Percentiles rank a stretch among this genome's conserved stretches.
These are phyloP conservation scores for Moesziomyces sp. DNA, from an alignment of 1,284 basidiomycete genomes.

Conservation along the genomic window DNA sequence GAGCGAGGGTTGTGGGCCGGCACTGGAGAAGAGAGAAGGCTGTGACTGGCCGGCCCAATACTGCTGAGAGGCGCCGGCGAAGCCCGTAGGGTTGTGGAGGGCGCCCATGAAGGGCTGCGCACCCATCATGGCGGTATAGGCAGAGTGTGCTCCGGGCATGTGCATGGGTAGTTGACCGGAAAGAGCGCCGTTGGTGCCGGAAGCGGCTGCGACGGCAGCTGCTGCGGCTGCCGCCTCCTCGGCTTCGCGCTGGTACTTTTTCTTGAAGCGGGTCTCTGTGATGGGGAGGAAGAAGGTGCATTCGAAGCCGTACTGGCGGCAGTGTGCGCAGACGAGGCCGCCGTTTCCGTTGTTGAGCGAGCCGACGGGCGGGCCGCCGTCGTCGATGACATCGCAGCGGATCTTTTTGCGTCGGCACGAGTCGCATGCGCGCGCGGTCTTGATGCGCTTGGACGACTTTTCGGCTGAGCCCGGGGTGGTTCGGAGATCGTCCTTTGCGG, in stretches of 20 bases:
- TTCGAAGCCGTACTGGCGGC: conserved; percentile 56
- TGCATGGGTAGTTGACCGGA: conserved; percentile 15
- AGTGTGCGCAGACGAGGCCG: conserved; percentile 56
- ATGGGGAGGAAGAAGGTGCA: conserved; percentile 89
- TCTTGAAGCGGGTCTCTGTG: conserved; percentile 97
- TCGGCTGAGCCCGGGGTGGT: conserved; percentile 27
- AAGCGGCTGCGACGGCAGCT: conserved; percentile 45
- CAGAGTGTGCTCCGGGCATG: conserved; percentile 6
- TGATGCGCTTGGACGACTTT: conserved; percentile 77
- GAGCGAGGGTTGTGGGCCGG: conserved; percentile 2
- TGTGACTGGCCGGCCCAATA: conserved; percentile 17
- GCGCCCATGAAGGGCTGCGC: conserved; percentile 40
- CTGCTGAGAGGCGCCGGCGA: conserved; percentile 20
- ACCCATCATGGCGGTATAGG: conserved; percentile 27
- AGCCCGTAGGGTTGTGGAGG: conserved; percentile 33
- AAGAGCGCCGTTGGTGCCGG: conserved; percentile 17
- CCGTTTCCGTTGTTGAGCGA: conserved; percentile 57
- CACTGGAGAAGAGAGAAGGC: conserved; percentile 6
- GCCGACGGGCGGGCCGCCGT: conserved; percentile 58
- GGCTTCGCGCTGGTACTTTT: conserved; percentile 76
- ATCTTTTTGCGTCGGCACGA: conserved; percentile 94
- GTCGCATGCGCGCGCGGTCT: conserved; percentile 89
- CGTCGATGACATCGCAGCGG: conserved; percentile 70
- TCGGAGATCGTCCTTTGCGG: conserved; percentile 10
- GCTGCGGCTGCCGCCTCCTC: conserved; percentile 74